Percentiles rank a stretch among this genome's conserved stretches.
These are phyloP conservation scores for Malassezia globosa DNA, from an alignment of 1,284 basidiomycete species.

Conservation along the genomic window DNA sequence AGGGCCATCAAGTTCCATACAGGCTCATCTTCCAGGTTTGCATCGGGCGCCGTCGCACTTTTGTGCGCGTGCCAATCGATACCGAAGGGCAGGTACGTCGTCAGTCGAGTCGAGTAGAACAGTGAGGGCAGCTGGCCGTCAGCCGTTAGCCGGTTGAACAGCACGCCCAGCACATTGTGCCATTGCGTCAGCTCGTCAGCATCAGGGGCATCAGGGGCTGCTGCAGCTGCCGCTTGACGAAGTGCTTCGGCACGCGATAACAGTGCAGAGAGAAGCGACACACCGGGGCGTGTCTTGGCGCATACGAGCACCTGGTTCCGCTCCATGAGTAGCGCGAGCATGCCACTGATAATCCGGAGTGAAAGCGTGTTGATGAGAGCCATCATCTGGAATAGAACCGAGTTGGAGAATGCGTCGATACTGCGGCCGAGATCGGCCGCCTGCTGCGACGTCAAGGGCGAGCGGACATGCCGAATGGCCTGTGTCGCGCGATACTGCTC, in stretches of 20 bases:
- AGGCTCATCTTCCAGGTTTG: slow-evolving; percentile 72
- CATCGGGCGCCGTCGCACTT: slow-evolving; percentile 21
- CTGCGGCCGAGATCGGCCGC: slow-evolving; percentile 63
- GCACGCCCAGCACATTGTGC: slow-evolving; percentile 60
- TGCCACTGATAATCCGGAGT: slow-evolving; percentile 70
- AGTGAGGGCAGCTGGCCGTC: slow-evolving; percentile 55
- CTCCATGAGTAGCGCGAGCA: slow-evolving; percentile 73
- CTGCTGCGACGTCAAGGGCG: slow-evolving; percentile 15
- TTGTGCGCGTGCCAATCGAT: slow-evolving; percentile 39
- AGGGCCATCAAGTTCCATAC: slow-evolving; percentile 85
- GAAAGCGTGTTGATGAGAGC: slow-evolving; percentile 66
- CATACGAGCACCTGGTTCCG: slow-evolving; percentile 64
- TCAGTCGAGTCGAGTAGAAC: slow-evolving; percentile 78
- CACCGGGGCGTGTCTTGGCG: slow-evolving; percentile 66
- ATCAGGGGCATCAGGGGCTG: slow-evolving; percentile 19
- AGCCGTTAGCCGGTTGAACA: slow-evolving; percentile 69
- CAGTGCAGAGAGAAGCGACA: slow-evolving; percentile 82
- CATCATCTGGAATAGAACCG: slow-evolving; percentile 74
- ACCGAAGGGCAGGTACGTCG: slow-evolving; percentile 53
- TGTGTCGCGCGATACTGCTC: slow-evolving; percentile 17
- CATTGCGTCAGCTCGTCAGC: slow-evolving; percentile 74
- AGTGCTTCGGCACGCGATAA: slow-evolving; percentile 82
- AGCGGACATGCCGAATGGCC: slow-evolving; percentile 9
- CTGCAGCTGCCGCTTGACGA: slow-evolving; percentile 53
- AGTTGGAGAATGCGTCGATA: slow-evolving; percentile 75